phyloP scores from a whole-genome alignment of 2,329 filamentous ascomycete genomes.

The Knufia petricola region DNA sequence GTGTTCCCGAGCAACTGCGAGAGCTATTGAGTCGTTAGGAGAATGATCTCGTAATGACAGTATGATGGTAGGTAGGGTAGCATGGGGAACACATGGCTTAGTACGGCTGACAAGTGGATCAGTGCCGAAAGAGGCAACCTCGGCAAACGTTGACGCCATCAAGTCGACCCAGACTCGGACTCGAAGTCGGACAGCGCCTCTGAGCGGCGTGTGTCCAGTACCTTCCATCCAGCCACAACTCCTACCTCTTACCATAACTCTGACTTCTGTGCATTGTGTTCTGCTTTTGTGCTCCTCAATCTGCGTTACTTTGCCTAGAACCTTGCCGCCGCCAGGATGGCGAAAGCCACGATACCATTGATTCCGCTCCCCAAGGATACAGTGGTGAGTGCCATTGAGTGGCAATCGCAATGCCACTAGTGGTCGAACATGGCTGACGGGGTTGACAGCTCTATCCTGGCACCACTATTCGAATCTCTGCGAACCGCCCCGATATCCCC shows the following conservation, averaged over 20 bases:
- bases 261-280: background rate
- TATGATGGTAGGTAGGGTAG: no score
- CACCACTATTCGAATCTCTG: slow-evolving; percentile 69
- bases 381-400: slow-evolving; percentile 37
- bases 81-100: background rate
- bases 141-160: slow-evolving; percentile 6
- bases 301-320: background rate
- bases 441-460: slow-evolving; percentile 59
- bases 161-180: no score
- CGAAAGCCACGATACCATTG: slow-evolving; percentile 52
- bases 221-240: background rate
- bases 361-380: slow-evolving; percentile 72
- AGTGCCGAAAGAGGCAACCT: slow-evolving; percentile 4
- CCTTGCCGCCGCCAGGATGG: slow-evolving; percentile 16
- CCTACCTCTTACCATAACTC: background rate
- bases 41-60: no score
- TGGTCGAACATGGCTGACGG: background rate
- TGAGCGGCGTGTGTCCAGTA: background rate
- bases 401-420: background rate
- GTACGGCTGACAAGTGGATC: background rate
- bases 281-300: background rate
- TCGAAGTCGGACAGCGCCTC: background rate
- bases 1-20: no score
- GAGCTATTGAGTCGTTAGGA: no score
- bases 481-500: slow-evolving; percentile 70